These are phyloP conservation scores for Ascochyta viciae-villosae DNA, from an alignment of 2,329 filamentous ascomycete genomes.

Conservation along the genomic window DNA sequence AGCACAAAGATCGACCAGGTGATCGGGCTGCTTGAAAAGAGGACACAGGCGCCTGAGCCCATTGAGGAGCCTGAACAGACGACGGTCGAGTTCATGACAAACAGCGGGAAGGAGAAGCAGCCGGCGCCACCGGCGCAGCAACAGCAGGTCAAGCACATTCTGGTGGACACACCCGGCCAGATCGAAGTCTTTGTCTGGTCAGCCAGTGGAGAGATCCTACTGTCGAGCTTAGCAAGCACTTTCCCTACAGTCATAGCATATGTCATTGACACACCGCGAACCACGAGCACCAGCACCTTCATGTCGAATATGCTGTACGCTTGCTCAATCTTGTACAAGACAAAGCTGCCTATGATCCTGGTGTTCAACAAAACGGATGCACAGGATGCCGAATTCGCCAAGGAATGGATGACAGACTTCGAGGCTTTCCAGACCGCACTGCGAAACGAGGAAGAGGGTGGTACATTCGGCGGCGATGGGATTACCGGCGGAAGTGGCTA, in stretches of 20 bases:
- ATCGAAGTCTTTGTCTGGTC: constrained; percentile 99
- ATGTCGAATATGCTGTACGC: constrained; percentile 99
- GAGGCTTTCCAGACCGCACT: constrained; percentile 92
- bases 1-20: constrained; percentile 98
- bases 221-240: constrained; percentile 89
- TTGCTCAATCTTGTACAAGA: constrained; percentile 98
- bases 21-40: constrained; percentile 86
- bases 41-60: constrained; percentile 65
- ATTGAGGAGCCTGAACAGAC: constrained; percentile 37
- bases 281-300: constrained; percentile 91
- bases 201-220: constrained; percentile 89
- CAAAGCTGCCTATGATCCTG: constrained; percentile 95
- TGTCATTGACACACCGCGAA: constrained; percentile 94
- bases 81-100: constrained; percentile 47
- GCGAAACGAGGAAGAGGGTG: constrained; percentile 77
- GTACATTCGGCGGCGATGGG: constrained; percentile 78
- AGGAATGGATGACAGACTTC: constrained; percentile 99
- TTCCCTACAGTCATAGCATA: constrained; percentile 98
- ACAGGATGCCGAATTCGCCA: constrained; percentile 87
- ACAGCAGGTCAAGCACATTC: constrained; percentile 74
- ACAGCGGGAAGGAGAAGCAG: constrained; percentile 37
- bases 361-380: constrained; percentile 99
- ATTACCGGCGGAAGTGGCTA: constrained; percentile 81
- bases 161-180: constrained; percentile 95
- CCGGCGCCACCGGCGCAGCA: constrained; percentile 53